phyloP scores from a whole-genome alignment of 176 grass and related monocot genomes.

The Zoysia japonica region DNA sequence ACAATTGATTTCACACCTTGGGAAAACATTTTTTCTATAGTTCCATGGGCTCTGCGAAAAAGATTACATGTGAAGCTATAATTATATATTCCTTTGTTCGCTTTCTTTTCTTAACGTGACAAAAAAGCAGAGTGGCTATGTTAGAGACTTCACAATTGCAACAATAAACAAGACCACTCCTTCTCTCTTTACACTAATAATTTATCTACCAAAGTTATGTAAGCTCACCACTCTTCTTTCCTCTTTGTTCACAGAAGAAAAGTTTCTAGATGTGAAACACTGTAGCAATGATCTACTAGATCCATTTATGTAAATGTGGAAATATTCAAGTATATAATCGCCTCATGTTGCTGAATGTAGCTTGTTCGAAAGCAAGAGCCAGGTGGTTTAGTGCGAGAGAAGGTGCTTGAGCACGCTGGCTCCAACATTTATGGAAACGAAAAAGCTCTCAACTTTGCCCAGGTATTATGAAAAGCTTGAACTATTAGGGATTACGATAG shows the following conservation, averaged over 20 bases:
- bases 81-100: neutral
- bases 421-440: conserved; percentile 44
- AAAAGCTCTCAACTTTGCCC: conserved; percentile 19
- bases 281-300: neutral
- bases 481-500: neutral
- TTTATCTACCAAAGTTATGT: neutral
- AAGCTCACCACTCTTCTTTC: neutral
- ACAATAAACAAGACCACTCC: neutral
- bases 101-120: neutral
- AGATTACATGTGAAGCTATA: neutral
- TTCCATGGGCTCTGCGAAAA: neutral
- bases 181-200: neutral
- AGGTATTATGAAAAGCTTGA: conserved; percentile 2
- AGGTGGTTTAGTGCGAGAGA: neutral
- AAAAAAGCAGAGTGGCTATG: neutral
- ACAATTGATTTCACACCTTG: neutral
- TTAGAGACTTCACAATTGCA: neutral
- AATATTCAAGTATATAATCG: neutral
- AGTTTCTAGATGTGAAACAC: neutral
- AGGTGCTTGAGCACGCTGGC: conserved; percentile 34
- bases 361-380: conserved; percentile 14
- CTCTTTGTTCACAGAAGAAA: neutral
- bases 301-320: neutral
- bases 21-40: neutral
- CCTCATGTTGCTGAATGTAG: neutral